Percentiles rank a stretch among this genome's conserved stretches.
Evolutionary conservation across 352 stramenopile genomes (phyloP).

Genomic region (Phytopythium helicoides): DNA sequence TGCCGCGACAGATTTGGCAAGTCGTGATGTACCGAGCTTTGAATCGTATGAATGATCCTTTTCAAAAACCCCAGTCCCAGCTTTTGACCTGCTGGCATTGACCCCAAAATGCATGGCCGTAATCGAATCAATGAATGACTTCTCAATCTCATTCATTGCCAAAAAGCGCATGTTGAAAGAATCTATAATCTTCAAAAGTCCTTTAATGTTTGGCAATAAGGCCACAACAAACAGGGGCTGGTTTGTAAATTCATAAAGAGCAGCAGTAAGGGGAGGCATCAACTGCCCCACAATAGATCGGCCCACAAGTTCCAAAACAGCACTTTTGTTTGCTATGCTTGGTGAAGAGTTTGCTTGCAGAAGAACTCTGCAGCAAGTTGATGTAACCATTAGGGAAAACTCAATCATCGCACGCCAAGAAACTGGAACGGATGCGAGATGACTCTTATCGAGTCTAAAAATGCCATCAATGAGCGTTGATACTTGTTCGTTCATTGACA

Average conservation of each 20-base stretch:
- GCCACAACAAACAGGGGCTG: conserved; percentile 42
- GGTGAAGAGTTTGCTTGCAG: conserved; percentile 4
- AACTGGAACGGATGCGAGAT: conserved; percentile 21
- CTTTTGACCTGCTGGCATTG: too few relatives aligned
- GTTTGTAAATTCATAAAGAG: conserved; percentile 61
- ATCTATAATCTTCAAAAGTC: conserved; percentile 48
- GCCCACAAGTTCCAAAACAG: conserved; percentile 16
- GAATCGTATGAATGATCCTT: too few relatives aligned
- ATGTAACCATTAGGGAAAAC: conserved; percentile 24
- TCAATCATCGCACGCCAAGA: conserved; percentile 52
- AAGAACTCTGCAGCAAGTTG: conserved; percentile 33
- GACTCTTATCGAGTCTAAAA: conserved; percentile 31
- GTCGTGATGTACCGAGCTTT: neutral
- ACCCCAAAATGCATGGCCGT: too few relatives aligned
- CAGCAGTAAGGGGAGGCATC: conserved; percentile 48
- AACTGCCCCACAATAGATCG: conserved; percentile 52
- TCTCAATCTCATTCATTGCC: conserved; percentile 15
- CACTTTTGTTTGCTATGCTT: too few relatives aligned
- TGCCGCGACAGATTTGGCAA: neutral
- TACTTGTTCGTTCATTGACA: conserved; percentile 12
- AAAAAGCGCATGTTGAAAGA: conserved; percentile 29
- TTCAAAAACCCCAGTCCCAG: too few relatives aligned
- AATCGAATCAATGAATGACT: conserved; percentile 22
- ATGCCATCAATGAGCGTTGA: conserved; percentile 25
- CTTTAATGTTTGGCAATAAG: conserved; percentile 43